phyloP scores from a whole-genome alignment of 176 grass and related monocot species.

The Lolium rigidum region DNA sequence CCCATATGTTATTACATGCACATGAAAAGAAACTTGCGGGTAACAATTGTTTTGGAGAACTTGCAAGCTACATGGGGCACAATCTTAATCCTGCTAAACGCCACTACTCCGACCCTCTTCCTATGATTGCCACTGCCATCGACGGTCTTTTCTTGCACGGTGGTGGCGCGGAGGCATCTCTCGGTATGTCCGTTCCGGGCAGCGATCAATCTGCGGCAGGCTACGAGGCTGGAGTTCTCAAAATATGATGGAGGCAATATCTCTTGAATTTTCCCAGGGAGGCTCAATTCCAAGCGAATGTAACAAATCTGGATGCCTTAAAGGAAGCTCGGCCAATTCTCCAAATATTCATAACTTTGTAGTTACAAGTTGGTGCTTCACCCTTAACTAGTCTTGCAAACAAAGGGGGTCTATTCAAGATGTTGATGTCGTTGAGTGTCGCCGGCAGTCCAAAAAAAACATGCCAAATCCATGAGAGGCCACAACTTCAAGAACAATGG shows the following conservation, averaged over 20 bases:
- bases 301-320: not conserved
- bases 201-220: not conserved
- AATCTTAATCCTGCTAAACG: not conserved
- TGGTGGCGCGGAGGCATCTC: not conserved
- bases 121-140: not conserved
- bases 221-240: not conserved
- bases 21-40: not conserved
- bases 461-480: too few relatives aligned
- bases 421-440: too few relatives aligned
- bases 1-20: not conserved
- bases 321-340: not conserved
- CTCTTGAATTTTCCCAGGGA: not conserved
- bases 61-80: not conserved
- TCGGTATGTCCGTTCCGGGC: not conserved
- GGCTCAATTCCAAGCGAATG: not conserved
- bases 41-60: not conserved
- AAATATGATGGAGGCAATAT: not conserved
- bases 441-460: too few relatives aligned
- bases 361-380: too few relatives aligned
- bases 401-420: too few relatives aligned
- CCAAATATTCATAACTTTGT: too few relatives aligned
- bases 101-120: not conserved
- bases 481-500: too few relatives aligned
- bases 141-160: not conserved
- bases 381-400: too few relatives aligned